Evolutionary conservation across 2,329 filamentous ascomycete species (phyloP).

Genomic region (Passalora sequoiae): DNA sequence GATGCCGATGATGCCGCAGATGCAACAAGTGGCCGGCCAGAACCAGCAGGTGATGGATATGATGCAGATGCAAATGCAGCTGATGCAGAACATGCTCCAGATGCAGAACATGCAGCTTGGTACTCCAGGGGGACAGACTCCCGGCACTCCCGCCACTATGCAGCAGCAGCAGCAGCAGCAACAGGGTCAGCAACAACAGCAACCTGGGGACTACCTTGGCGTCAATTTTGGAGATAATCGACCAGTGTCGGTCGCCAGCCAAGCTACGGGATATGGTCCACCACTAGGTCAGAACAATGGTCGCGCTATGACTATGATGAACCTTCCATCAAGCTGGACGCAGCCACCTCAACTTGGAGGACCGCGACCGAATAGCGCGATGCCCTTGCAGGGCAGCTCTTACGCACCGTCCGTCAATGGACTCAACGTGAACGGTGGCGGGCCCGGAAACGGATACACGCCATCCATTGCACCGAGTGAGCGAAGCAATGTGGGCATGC

Average conservation of each 20-base stretch:
- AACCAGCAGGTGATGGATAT: slow-evolving; percentile 17
- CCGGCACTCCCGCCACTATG: slow-evolving; percentile 7
- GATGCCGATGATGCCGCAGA: slow-evolving; percentile 21
- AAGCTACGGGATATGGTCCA: slow-evolving; percentile 16
- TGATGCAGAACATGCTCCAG: slow-evolving; percentile 38
- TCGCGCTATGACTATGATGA: slow-evolving; percentile 78
- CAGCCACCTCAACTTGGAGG: slow-evolving; percentile 33
- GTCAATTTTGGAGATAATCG: slow-evolving; percentile 22
- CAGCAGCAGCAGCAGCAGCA: slow-evolving; percentile 15
- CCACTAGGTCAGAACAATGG: slow-evolving; percentile 29
- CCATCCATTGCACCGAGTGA: slow-evolving; percentile 93
- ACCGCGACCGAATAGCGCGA: slow-evolving; percentile 41
- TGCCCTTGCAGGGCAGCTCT: slow-evolving; percentile 20
- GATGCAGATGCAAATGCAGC: slow-evolving; percentile 33
- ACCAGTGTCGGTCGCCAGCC: slow-evolving; percentile 45
- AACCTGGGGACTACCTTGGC: slow-evolving; percentile 23
- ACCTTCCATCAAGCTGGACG: slow-evolving; percentile 46
- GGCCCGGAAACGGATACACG: slow-evolving; percentile 61
- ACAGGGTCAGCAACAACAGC: slow-evolving; percentile 11
- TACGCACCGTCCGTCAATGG: slow-evolving; percentile 36
- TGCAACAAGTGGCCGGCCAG: slow-evolving; percentile 13
- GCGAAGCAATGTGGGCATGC: slow-evolving; percentile 86
- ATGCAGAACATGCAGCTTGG: slow-evolving; percentile 34
- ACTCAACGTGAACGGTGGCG: slow-evolving; percentile 34
- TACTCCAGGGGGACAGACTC: slow-evolving; percentile 9